Evolutionary conservation across 116 monocot species (phyloP), one percentile per base, ranked within the genome.

Genomic region (Trichopus zeylanicus): DNA sequence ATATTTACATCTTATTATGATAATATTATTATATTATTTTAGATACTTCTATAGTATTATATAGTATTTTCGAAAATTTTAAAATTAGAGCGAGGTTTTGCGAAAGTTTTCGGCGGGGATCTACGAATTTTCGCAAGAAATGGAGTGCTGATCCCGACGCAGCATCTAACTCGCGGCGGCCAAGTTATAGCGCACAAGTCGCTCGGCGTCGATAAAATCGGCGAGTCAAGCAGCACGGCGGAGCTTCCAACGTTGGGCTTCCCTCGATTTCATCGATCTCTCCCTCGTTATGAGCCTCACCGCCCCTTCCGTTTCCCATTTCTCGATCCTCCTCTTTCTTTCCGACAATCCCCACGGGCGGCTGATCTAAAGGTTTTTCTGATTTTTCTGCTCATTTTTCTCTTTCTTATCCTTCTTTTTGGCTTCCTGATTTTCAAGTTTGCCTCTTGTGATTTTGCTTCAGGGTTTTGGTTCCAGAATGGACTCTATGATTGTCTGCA

Each of bases 401-500:
- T 51, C 20, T 51, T 18, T 49, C 22, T 49, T 42, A 16, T 42
- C 18, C 12, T 3, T 15, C 42, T 1, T 42, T 9, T 42, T 42
- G 13, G n/a, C 1, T 1, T 24, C 5, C 22, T 49, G 23, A 49
- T 49, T 20, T 49, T 35, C 34, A 22, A 5, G 1, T 35, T 58
- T 20, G 13, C 35, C n/a, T 13, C n/a, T 42, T 42, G 4, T 42
- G 16, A 3, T 20, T 58, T 23, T 4, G 19, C 24, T 49, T 49
- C 49, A 33, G 57, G 22, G 21, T 26, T 59, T 38, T 23, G 35
- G 39, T 25, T 3, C 13, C 27, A 60, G 51, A 18, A 86, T 86
- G 86, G 74, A 75, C 55, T 61, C 86, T 23, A 66, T 81, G 71
- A 67, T 74, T 37, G 61, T 68, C 16, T 71, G 62, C 80, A 86